Evolutionary conservation across 805 yeast genomes (phyloP), one percentile per base, ranked within the genome.

Genomic region (Barnettozyma vustinii): DNA sequence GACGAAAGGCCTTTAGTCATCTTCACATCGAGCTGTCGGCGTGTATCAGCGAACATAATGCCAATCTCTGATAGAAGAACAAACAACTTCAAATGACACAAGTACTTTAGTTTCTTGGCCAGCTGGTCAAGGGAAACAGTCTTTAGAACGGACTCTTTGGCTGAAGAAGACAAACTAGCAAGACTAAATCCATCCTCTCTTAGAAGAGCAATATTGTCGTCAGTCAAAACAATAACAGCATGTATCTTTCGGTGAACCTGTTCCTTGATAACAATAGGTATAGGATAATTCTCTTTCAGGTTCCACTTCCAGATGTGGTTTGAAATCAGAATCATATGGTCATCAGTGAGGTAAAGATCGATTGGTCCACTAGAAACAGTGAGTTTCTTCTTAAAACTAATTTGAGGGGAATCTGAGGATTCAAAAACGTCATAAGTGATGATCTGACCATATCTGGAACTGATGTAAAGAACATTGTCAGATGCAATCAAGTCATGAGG

Each of bases 181-280:
- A 61, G 51, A 40, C 62, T 58, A 15, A 69, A 57, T 0, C 72
- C 72, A 51, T 67, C 71, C 35, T 63, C 69, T 16, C 72, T 54
- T 8, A 68, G 39, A 2, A 65, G 44, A 7, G 67, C 57, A n/a
- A 63, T 39, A 3, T 45, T 45, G 25, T 52, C 40, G 45, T 47
- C 49, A 18, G 20, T 30, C 5, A 58, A 21, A 12, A 41, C 26
- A 2, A 49, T 9, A 0, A 49, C 58, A 2, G 56, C 45, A 27
- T 46, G 52, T 4, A 55, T 42, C 0, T 23, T 37, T 25, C 58
- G 42, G 9, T 54, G 57, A 37, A 46, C 48, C 12, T 36, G 40
- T 18, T 61, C 64, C 19, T 56, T 52, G 33, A 61, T 48, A 3
- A 59, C 43, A 15, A 61, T 44, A 1, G 59, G 61, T 0, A 40